Evolutionary conservation across 345 rosid species (phyloP).

Genomic region (Eucalyptus sp.): DNA sequence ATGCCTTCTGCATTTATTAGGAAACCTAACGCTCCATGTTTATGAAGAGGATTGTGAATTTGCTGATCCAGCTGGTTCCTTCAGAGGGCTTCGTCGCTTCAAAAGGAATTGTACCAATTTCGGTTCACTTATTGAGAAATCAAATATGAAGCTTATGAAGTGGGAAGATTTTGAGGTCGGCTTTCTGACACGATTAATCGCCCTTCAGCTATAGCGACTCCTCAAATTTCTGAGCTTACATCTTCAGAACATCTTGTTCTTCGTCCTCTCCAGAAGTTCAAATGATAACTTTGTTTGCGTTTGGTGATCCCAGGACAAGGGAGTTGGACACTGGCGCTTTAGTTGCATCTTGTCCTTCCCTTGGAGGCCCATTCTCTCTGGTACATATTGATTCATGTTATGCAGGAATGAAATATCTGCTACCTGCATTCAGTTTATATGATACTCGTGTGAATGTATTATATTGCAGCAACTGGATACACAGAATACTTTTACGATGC

Average conservation of each 20-base stretch:
- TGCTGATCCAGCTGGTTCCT: slow-evolving; percentile 98
- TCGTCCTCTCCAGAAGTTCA: not conserved
- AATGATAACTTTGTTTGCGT: not conserved
- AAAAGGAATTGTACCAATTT: slow-evolving; percentile 87
- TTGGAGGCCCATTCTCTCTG: slow-evolving; percentile 96
- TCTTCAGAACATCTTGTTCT: not conserved
- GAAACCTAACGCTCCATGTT: slow-evolving; percentile 56
- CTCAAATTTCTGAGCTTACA: not conserved
- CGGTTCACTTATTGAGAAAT: slow-evolving; percentile 65
- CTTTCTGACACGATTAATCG: not conserved
- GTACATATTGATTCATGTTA: slow-evolving; percentile 7
- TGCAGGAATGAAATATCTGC: not conserved
- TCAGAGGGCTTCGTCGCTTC: slow-evolving; percentile 77
- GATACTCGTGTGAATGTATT: not conserved
- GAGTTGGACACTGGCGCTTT: slow-evolving; percentile 88
- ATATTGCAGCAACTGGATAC: slow-evolving; percentile 71
- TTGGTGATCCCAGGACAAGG: slow-evolving; percentile 48
- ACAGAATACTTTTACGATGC: slow-evolving; percentile 72
- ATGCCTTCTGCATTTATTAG: slow-evolving; percentile 14
- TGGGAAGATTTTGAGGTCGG: slow-evolving; percentile 86
- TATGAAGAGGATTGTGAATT: slow-evolving; percentile 91
- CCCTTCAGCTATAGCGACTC: not conserved
- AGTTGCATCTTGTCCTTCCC: slow-evolving; percentile 91
- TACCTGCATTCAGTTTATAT: not conserved
- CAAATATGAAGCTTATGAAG: slow-evolving; percentile 78